Base-by-base conservation (phyloP, 257 asterid species). In the Ajuga chamaepitys region DNA sequence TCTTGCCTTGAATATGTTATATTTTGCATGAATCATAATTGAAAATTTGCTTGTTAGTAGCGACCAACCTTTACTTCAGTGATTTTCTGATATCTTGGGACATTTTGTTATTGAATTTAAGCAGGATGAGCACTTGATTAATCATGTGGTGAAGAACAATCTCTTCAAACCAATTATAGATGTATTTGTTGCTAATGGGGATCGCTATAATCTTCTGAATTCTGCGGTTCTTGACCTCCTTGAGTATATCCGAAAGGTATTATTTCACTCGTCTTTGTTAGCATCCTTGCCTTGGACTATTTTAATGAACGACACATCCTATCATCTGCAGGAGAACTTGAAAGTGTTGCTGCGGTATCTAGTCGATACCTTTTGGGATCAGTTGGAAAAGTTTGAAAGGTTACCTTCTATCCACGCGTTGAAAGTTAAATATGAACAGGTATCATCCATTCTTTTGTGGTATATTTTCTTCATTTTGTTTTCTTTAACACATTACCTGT, bases 391-490 rank as follows among this genome's bases (percentile, higher is more conserved):
- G 68, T 86, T 94, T 62, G 91, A 90, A 66, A 74, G 68, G 11
- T 76, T 90, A 30, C 63, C 96, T 46, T 85, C 87, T 14, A 85
- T 94, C 59, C 82, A 78, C 11, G 86, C 89, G 2, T 75, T 94
- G 58, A 90, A 86, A 85, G 85, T 94, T 62, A 88, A 83, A 86
- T 90, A 90, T 45, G 99, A 94, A 56, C 98, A 94, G 99, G 99
- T 94, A 83, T 56, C 40, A 1, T 62, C 28, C 30, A 16, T 70
- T 54, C 53, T 55, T 62, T 12, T 51, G 21, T 58, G 40, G 25
- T 55, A 20, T 8, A 16, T 63, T 14, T 37, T 14, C 40, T 61
- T 9, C 46, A 45, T 51, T 38, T 44, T 71, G 48, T 37, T 32
- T 26, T 62, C 24, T 73, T 45, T 76, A 55, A 64, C 75, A 61